Conservation (phyloP, 1,139 yeast species). For the Scheffersomyces titani region DNA sequence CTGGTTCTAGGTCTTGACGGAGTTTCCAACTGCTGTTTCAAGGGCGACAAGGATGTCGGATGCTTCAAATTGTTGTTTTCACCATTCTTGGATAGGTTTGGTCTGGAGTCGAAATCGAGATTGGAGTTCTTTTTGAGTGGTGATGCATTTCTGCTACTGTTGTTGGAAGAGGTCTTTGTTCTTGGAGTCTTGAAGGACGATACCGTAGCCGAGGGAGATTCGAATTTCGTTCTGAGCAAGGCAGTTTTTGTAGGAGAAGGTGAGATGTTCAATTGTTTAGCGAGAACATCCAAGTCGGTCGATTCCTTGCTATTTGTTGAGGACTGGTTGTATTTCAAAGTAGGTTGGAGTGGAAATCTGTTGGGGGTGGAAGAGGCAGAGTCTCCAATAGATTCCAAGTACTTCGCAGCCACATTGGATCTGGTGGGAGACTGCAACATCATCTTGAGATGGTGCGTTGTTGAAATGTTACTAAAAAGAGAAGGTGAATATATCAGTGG, state of each 20-base stretch:
- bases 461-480: neutral
- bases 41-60: slow-evolving; percentile 16
- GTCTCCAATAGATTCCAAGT: slow-evolving; percentile 33
- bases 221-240: slow-evolving; percentile 37
- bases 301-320: slow-evolving; percentile 19
- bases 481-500: neutral
- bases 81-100: slow-evolving; percentile 15
- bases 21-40: slow-evolving; percentile 16
- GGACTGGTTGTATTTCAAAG: slow-evolving; percentile 26
- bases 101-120: slow-evolving; percentile 10
- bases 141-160: slow-evolving; percentile 22
- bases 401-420: slow-evolving; percentile 34
- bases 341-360: slow-evolving; percentile 34
- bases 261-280: slow-evolving; percentile 36
- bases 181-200: slow-evolving; percentile 42
- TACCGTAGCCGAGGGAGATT: slow-evolving; percentile 48
- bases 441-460: neutral
- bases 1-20: slow-evolving; percentile 13
- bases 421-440: slow-evolving; percentile 17
- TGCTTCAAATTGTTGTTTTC: slow-evolving; percentile 16
- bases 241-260: slow-evolving; percentile 31
- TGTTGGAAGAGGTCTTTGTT: slow-evolving; percentile 20
- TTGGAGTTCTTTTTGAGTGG: slow-evolving; percentile 17
- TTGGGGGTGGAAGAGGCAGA: slow-evolving; percentile 17
- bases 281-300: slow-evolving; percentile 40